These are phyloP conservation scores for Oemleria cerasiformis DNA, from an alignment of 306 rosid species.

Conservation along the genomic window DNA sequence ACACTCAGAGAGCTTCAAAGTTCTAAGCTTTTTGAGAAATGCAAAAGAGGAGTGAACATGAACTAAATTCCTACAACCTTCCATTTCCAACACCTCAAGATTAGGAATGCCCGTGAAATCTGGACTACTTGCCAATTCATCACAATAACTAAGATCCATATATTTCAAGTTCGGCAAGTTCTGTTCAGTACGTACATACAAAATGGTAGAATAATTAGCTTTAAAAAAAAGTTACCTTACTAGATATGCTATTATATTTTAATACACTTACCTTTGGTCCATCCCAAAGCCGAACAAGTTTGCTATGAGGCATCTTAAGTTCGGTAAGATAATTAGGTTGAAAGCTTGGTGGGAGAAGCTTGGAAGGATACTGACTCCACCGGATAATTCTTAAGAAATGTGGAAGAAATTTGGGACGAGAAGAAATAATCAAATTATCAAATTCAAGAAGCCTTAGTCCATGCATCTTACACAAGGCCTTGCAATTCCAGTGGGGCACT, in stretches of 20 bases:
- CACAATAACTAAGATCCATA: conserved; percentile 5
- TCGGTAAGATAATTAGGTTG: neutral
- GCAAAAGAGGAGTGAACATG: too few species aligned
- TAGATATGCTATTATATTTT: neutral
- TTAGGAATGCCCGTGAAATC: neutral
- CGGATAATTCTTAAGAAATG: conserved; percentile 3
- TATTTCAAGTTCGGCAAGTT: conserved; percentile 3
- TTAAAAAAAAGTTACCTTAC: neutral
- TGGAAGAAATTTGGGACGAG: conserved; percentile 7
- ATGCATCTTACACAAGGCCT: conserved; percentile 17
- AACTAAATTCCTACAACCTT: neutral
- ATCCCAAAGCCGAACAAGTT: conserved; percentile 14
- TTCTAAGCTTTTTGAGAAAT: neutral
- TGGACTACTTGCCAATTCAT: neutral
- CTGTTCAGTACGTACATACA: neutral
- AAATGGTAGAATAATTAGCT: neutral
- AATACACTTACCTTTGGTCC: neutral
- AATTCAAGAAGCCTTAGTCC: conserved; percentile 10
- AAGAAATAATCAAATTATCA: neutral
- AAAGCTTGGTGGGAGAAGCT: too few species aligned
- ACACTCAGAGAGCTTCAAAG: neutral
- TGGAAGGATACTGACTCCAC: neutral
- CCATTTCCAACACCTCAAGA: neutral
- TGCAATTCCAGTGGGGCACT: conserved; percentile 14
- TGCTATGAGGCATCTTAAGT: conserved; percentile 6